These are phyloP conservation scores for Lentinus brumalis DNA, from an alignment of 768 basidiomycete genomes.

Conservation along the genomic window DNA sequence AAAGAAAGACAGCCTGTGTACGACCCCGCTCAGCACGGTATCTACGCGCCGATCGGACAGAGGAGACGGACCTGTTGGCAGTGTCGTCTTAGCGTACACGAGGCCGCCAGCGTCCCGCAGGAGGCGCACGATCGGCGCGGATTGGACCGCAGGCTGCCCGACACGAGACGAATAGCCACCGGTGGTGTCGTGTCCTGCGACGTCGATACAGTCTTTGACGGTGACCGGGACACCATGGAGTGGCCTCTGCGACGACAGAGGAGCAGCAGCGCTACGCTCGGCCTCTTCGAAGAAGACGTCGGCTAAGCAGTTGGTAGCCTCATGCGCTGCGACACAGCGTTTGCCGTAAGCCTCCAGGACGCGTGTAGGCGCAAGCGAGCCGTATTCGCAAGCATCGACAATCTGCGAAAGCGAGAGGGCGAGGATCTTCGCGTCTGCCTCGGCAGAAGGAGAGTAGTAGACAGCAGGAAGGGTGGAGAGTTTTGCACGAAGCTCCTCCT, in stretches of 20 bases:
- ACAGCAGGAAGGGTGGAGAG: slow-evolving; percentile 32
- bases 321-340: slow-evolving; percentile 41
- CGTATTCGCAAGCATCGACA: slow-evolving; percentile 34
- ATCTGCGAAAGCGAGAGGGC: slow-evolving; percentile 39
- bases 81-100: slow-evolving; percentile 43
- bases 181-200: slow-evolving; percentile 50
- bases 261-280: slow-evolving; percentile 6
- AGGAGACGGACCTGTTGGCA: slow-evolving; percentile 34
- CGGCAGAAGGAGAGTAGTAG: slow-evolving; percentile 34
- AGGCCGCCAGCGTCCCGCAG: slow-evolving; percentile 45
- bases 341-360: slow-evolving; percentile 45
- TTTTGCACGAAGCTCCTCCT: slow-evolving; percentile 32
- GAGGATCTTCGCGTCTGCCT: slow-evolving; percentile 39
- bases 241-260: slow-evolving; percentile 13
- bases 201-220: slow-evolving; percentile 49
- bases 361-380: slow-evolving; percentile 29
- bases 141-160: slow-evolving; percentile 37
- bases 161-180: slow-evolving; percentile 43
- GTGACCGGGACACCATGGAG: slow-evolving; percentile 52
- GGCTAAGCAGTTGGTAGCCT: slow-evolving; percentile 52
- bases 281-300: slow-evolving; percentile 44
- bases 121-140: slow-evolving; percentile 42
- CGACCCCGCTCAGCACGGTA: too few species aligned
- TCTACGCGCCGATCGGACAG: too few species aligned
- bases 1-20: slow-evolving; percentile 36